Evolutionary conservation across 345 rosid genomes (phyloP), one percentile per base, ranked within the genome.

Genomic region (Hypericum perforatum): DNA sequence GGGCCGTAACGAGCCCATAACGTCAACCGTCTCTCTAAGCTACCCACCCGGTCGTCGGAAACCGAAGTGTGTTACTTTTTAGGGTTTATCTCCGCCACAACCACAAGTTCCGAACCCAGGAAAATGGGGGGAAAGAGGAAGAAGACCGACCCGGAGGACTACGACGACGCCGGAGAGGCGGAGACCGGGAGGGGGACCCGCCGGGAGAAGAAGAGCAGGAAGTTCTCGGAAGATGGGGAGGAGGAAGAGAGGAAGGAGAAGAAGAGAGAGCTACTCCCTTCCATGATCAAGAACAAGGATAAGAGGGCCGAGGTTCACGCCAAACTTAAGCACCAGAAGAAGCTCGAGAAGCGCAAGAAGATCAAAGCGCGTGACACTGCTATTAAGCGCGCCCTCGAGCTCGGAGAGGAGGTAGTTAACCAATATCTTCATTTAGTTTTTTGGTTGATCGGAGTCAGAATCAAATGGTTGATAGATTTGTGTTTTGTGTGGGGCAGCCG

Each of bases 231-330:
- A 22, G 32, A 22, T 22, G 32, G 32, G 32, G 32, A 22, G 32
- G 32, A 22, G 4, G 32, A 22, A 22, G 32, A 22, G 2, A 22
- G 32, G 32, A 22, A 22, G 61, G 61, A 45, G 49, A 56, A 49
- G 43, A 54, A 70, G 70, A 49, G 41, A 44, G 84, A 77, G 68
- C 62, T 87, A 39, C 85, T 85, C 11, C 98, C 96, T 0, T 87
- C 96, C 10, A 82, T 76, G 89, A 82, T 92, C 36, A 92, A 80
- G 73, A 87, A 82, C 82, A 92, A 92, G 68, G 95, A 85, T 54
- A 88, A 85, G 84, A 82, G 98, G 65, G 78, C 95, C 3, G 77
- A 63, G 6, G 81, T 80, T 0, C 86, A 87, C 61, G 81, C 95
- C 5, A 85, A 91, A 70, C 82, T 84, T 51, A 87, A 78, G 62